A percentile compares a stretch with the other conserved stretches of the same genome.
Conservation (phyloP, 352 stramenopile genomes). For the Pythium folliculosum region DNA sequence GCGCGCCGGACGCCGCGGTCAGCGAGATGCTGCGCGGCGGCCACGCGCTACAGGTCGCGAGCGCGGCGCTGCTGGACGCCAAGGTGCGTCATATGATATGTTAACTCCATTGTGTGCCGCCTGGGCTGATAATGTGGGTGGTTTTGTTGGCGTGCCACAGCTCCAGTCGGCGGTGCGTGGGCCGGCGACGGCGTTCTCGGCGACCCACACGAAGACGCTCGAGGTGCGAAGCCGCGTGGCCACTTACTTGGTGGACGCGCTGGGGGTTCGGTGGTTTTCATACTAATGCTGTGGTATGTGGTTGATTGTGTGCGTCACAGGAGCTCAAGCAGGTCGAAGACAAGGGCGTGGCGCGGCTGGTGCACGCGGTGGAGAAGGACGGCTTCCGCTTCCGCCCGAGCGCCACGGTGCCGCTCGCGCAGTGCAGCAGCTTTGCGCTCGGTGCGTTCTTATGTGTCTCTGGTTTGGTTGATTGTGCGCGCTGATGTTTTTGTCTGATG, state of each 20-base stretch:
- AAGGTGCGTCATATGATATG: too few species aligned
- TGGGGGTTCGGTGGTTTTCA: neutral
- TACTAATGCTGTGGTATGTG: neutral
- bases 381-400: conserved; percentile 76
- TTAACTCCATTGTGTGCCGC: too few species aligned
- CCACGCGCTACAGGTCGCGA: conserved; percentile 64
- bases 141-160: neutral
- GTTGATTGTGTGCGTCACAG: conserved; percentile 22
- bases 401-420: conserved; percentile 49
- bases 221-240: conserved; percentile 33
- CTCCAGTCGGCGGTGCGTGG: conserved; percentile 35
- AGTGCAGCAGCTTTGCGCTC: conserved; percentile 51
- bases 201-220: conserved; percentile 43
- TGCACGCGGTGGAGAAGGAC: conserved; percentile 39
- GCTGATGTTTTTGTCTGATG: neutral
- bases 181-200: conserved; percentile 41
- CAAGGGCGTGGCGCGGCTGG: conserved; percentile 48
- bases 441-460: conserved; percentile 30
- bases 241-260: neutral
- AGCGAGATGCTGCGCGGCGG: conserved; percentile 76
- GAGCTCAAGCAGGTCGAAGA: conserved; percentile 54
- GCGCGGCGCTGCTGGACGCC: conserved; percentile 45
- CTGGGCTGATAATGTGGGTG: neutral
- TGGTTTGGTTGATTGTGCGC: conserved; percentile 2
- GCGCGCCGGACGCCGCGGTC: conserved; percentile 40